These are phyloP conservation scores for Leccinum disarticulatum DNA, from an alignment of 768 basidiomycete genomes.

Conservation along the genomic window DNA sequence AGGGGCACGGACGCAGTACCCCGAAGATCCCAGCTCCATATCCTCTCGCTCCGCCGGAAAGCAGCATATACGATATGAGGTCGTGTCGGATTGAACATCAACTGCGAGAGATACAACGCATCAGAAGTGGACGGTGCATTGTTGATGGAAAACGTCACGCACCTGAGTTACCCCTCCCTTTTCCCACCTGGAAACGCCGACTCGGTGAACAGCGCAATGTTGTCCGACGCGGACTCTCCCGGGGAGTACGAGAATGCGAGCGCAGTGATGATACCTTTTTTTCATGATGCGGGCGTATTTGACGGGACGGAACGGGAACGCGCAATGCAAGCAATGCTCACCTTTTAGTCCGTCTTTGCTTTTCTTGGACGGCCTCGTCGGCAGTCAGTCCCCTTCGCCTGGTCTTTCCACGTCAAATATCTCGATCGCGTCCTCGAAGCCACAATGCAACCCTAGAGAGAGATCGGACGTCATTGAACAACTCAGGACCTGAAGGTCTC, in stretches of 20 bases:
- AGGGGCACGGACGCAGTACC: conserved; percentile 47
- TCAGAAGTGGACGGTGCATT: background rate
- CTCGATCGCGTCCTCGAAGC: conserved; percentile 83
- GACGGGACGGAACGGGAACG: background rate
- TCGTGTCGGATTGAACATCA: conserved; percentile 72
- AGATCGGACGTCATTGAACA: background rate
- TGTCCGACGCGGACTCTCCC: conserved; percentile 48
- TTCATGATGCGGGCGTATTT: background rate
- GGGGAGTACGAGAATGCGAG: conserved; percentile 71
- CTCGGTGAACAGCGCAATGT: conserved; percentile 70
- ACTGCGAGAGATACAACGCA: conserved; percentile 36
- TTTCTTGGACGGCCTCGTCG: conserved; percentile 71
- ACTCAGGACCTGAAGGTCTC: too few relatives aligned
- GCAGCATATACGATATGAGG: conserved; percentile 78
- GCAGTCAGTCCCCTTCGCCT: conserved; percentile 69
- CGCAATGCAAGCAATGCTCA: conserved; percentile 26
- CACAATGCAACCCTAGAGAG: conserved; percentile 69
- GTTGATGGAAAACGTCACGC: background rate
- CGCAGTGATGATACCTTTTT: conserved; percentile 79
- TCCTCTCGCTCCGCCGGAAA: conserved; percentile 57
- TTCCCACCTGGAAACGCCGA: conserved; percentile 43
- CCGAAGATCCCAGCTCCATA: conserved; percentile 83
- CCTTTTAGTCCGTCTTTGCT: conserved; percentile 89
- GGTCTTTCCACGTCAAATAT: conserved; percentile 76
- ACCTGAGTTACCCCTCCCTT: conserved; percentile 51